A percentile compares a stretch with the other conserved stretches of the same genome.
phyloP scores from a whole-genome alignment of 2,329 filamentous ascomycete species.

The Colletotrichum orchidophilum region DNA sequence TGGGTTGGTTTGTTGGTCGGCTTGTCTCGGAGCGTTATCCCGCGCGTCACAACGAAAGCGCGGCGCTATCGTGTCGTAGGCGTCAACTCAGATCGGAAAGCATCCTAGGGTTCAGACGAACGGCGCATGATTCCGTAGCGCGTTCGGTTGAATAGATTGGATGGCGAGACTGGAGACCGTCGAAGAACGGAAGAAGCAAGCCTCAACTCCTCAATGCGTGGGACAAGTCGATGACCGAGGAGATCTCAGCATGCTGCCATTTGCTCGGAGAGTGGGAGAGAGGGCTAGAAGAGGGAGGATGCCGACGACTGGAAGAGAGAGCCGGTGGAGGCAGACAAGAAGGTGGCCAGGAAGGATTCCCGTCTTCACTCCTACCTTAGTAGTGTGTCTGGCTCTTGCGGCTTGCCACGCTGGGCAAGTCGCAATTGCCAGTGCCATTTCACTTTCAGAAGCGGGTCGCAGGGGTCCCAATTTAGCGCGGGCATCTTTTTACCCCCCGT shows the following conservation, averaged over 20 bases:
- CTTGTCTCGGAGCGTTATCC: slow-evolving; percentile 9
- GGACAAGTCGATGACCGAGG: not conserved
- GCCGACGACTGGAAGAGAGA: slow-evolving; percentile 7
- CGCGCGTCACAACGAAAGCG: slow-evolving; percentile 19
- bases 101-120: slow-evolving; percentile 8
- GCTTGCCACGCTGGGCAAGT: not conserved
- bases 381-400: slow-evolving; percentile 3
- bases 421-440: not conserved
- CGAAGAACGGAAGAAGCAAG: not conserved
- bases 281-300: slow-evolving; percentile 12
- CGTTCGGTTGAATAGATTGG: not conserved
- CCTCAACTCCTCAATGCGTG: not conserved
- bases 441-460: slow-evolving; percentile 14
- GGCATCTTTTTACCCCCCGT: slow-evolving; percentile 10
- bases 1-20: not conserved
- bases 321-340: not conserved
- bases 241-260: not conserved
- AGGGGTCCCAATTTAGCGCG: slow-evolving; percentile 3
- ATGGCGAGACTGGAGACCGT: not conserved
- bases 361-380: slow-evolving; percentile 16
- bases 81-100: slow-evolving; percentile 9
- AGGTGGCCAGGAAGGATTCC: not conserved
- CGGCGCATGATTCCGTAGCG: not conserved
- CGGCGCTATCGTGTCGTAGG: slow-evolving; percentile 21
- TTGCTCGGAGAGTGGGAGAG: slow-evolving; percentile 18